Conservation (phyloP, 2,329 filamentous ascomycete species). For the Penicillium carneum region DNA sequence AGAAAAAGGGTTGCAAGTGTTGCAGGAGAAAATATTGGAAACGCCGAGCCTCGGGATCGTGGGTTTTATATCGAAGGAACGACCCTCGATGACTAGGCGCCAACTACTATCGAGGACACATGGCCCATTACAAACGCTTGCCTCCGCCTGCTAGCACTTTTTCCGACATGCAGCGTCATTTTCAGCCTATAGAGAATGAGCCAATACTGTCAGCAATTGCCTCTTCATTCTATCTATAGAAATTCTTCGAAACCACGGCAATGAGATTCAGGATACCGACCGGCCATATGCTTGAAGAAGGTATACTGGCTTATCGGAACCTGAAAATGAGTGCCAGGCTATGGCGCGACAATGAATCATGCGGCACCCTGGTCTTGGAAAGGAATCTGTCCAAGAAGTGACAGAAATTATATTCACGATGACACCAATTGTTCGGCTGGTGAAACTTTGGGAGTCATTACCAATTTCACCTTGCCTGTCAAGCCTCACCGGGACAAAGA, state of each 20-base stretch:
- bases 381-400: no score
- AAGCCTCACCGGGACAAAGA: no score
- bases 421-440: no score
- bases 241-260: no score
- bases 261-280: neutral
- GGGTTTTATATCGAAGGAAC: neutral
- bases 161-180: neutral
- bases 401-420: neutral
- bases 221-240: neutral
- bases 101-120: neutral
- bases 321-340: neutral
- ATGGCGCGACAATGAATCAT: neutral
- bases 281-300: no score
- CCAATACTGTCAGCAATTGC: neutral
- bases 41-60: neutral
- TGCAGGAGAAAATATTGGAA: neutral
- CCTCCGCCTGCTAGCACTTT: neutral
- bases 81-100: neutral
- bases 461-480: no score
- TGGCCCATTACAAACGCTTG: neutral
- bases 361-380: no score
- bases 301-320: neutral
- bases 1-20: neutral
- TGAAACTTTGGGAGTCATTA: no score
- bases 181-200: neutral